These are phyloP conservation scores for Rhodotorula sp. DNA, from an alignment of 1,284 basidiomycete genomes.

Conservation along the genomic window DNA sequence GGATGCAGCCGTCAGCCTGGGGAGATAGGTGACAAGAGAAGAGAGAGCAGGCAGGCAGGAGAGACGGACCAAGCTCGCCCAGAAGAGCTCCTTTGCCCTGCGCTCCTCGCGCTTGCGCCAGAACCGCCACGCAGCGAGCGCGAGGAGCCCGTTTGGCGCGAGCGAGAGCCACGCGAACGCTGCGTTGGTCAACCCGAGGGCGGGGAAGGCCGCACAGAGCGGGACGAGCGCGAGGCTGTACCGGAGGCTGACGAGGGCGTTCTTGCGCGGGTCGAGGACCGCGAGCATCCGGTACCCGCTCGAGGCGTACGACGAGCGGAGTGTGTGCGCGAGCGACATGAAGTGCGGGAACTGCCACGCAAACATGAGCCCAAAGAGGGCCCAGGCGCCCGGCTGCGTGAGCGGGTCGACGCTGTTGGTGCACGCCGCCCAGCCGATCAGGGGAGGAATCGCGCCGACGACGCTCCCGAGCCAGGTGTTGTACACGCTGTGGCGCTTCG, in stretches of 20 bases:
- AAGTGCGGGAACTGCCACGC: conserved; percentile 99
- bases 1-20: not conserved
- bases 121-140: conserved; percentile 71
- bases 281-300: conserved; percentile 94
- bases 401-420: conserved; percentile 76
- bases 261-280: conserved; percentile 75
- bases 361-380: conserved; percentile 79
- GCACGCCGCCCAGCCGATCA: conserved; percentile 98
- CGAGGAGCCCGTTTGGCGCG: conserved; percentile 73
- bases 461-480: conserved; percentile 96
- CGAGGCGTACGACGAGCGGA: conserved; percentile 85
- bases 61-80: conserved; percentile 71
- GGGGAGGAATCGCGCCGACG: conserved; percentile 87
- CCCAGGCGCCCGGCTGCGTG: conserved; percentile 56
- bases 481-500: conserved; percentile 83
- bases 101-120: conserved; percentile 71
- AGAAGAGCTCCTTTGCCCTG: conserved; percentile 75
- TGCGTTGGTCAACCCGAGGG: conserved; percentile 85
- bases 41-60: not conserved
- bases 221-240: conserved; percentile 79
- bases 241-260: conserved; percentile 80
- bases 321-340: conserved; percentile 85
- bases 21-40: not conserved
- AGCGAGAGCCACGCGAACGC: conserved; percentile 77
- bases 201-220: conserved; percentile 75